Conservation (phyloP, 2,329 filamentous ascomycete species). For the Sporothrix pallida region DNA sequence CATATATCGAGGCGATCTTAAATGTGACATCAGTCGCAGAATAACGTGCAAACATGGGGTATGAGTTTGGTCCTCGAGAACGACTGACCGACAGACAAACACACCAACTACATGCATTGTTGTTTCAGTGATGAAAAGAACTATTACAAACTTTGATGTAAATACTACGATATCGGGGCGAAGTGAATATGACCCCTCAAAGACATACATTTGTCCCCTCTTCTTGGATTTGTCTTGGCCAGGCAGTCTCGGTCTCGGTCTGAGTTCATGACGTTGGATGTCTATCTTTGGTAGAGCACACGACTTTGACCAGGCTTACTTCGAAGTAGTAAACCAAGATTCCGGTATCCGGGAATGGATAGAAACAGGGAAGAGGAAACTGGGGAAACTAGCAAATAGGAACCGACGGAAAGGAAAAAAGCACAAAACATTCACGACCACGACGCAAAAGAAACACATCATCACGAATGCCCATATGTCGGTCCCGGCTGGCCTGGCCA, state of each 20-base stretch:
- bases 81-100: background rate
- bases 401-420: background rate
- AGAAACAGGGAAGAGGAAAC: background rate
- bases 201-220: no score
- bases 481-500: background rate
- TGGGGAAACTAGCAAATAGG: background rate
- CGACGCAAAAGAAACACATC: background rate
- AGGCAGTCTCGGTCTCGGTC: no score
- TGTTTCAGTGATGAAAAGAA: background rate
- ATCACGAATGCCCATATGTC: background rate
- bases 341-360: no score
- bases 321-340: background rate
- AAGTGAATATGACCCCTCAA: no score
- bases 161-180: no score
- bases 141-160: background rate
- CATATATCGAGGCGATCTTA: background rate
- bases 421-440: background rate
- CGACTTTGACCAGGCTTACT: background rate
- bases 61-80: background rate
- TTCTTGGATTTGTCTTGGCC: no score
- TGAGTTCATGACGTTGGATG: background rate
- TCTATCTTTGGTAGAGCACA: background rate
- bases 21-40: background rate
- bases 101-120: background rate
- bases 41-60: no score